These are phyloP conservation scores for Aspergillus eucalypticola DNA, from an alignment of 2,329 filamentous ascomycete species.

Conservation along the genomic window DNA sequence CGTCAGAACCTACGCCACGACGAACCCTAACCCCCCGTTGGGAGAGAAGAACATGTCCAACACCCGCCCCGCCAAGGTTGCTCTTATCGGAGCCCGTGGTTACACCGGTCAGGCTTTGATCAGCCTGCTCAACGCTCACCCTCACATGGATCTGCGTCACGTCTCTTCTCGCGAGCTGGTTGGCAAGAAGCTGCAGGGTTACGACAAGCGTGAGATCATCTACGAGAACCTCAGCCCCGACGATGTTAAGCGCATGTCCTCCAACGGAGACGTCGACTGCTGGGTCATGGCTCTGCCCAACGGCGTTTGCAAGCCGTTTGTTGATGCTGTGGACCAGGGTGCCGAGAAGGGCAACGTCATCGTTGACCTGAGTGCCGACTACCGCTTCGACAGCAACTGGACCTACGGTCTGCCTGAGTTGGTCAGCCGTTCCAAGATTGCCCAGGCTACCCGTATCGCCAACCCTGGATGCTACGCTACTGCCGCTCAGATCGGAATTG, in stretches of 20 bases:
- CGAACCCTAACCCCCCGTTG: conserved; percentile 85
- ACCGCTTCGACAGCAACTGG: conserved; percentile 83
- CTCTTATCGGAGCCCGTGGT: conserved; percentile 85
- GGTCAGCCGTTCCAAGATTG: conserved; percentile 72
- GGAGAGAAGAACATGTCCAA: conserved; percentile 87
- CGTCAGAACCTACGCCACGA: conserved; percentile 44
- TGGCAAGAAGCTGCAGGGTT: conserved; percentile 83
- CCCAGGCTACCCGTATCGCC: conserved; percentile 75
- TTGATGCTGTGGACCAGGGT: conserved; percentile 79
- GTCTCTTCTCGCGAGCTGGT: conserved; percentile 91
- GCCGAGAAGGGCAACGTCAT: conserved; percentile 72
- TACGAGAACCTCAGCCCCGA: conserved; percentile 90
- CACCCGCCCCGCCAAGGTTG: conserved; percentile 73
- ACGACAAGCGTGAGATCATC: conserved; percentile 84
- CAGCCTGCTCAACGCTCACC: conserved; percentile 81
- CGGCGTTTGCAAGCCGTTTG: conserved; percentile 88
- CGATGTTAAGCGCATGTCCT: conserved; percentile 81
- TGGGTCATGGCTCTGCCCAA: conserved; percentile 99
- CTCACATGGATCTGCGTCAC: conserved; percentile 83
- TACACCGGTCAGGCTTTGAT: conserved; percentile 94
- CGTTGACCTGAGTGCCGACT: conserved; percentile 94
- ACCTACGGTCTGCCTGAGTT: conserved; percentile 90
- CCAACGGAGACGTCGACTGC: conserved; percentile 82
- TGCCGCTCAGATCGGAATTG: conserved; percentile 83
- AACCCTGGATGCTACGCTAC: conserved; percentile 97